Base-by-base conservation (phyloP, 768 basidiomycete species). In the Cystofilobasidium capitatum region DNA sequence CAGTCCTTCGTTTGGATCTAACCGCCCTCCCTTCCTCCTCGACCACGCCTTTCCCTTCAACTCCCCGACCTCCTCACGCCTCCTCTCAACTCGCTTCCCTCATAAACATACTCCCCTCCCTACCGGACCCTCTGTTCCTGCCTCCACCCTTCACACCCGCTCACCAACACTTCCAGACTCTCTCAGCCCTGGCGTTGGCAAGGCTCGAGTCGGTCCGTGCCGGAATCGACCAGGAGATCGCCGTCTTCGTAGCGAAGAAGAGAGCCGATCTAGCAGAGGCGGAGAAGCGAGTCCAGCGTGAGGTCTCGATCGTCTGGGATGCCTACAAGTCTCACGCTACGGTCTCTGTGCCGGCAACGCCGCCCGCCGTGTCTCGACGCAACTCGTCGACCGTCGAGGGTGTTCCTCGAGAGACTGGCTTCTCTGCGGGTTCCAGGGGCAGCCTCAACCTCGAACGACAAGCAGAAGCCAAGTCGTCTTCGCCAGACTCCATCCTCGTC, bases 301-400 rank as follows among this genome's bases (percentile, higher is more conserved):
- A 55, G 51, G 51, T 55, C 51, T 31, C 33, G 51, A 20, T 55
- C 29, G 51, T 55, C 31, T 55, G 51, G 51, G 51, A 55, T 26
- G 51, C 51, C 10, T 55, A 55, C 51, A 3, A 16, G 51, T 10
- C 29, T 6, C 51, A 55, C 16, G 29, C 29, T 9, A 14, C 51
- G 6, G 29, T 31, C 51, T 55, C 51, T 14, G 13, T 14, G 3
- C 10, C 49, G 8, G 29, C 51, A 2, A 9, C 51, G 33, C 26
- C 51, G 14, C 51, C 31, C 12, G 5, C 51, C 51, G 4, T 20
- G 10, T 42, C 40, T 10, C 10, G 40, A 20, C 10, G 40, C 40
- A 33, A 16, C 17, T 45, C 44, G 49, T 24, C 49, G 24, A 29
- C 49, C 13, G 49, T n/a, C n/a, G 13, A 29, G 26, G 29, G 14